Evolutionary conservation across 108 stramenopile species (phyloP), one percentile per base, ranked within the genome.

Genomic region (Schizochytrium sp.): DNA sequence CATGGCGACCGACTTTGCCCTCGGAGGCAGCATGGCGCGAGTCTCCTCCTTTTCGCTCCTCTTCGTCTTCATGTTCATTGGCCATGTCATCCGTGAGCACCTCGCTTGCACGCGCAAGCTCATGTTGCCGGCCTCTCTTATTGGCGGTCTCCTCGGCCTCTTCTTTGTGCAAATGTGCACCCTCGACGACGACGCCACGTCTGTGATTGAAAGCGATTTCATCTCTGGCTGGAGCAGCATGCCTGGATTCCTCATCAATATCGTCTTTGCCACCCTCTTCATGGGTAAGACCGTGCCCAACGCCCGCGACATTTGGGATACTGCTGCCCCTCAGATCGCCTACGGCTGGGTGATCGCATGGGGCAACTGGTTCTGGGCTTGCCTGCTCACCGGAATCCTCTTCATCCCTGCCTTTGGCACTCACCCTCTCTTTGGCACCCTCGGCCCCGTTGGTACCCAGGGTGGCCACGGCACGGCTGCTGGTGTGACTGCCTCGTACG

Each of bases 231-330:
- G 76, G 76, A 3, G 48, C 76, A 28, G 0, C 18, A 53, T 83
- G 51, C 76, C 76, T 25, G 76, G 76, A 14, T 83, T 83, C 51
- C 76, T 83, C 48, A 83, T 83, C 76, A 83, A 83, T 5, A 53
- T 83, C 23, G 28, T 83, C 6, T 83, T 83, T 45, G 76, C 76
- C 48, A 83, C 76, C 25, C 76, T 83, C 48, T 83, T 83, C 76
- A 83, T 83, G 76, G 76, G 76, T 4, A 53, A 47, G 45, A n/a
- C 48, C 16, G 51, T 83, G 45, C 76, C 76, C 48, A 53, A 23
- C 18, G 51, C 28, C 5, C 12, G 23, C 25, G 76, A 83, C 16
- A 53, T 53, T 18, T 83, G 76, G 76, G 51, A 83, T 12, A 47
- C 51, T 34, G 76, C 76, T 18, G 76, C 48, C 28, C 76, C 76